Conservation (phyloP, 768 basidiomycete genomes). For the Kwoniella sp. region DNA sequence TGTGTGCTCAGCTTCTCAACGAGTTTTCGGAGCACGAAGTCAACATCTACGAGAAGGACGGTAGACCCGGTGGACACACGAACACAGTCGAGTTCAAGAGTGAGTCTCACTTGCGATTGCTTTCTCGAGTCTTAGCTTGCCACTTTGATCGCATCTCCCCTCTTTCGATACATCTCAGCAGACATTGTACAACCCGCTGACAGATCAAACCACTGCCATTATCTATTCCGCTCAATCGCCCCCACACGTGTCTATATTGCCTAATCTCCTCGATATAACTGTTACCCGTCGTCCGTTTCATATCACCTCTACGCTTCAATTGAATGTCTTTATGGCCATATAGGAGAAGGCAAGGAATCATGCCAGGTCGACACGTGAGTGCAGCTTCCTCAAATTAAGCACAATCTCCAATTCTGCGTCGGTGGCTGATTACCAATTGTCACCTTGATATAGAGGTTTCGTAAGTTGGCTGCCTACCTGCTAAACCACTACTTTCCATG, state of each 20-base stretch:
- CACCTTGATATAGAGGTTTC: constrained; percentile 61
- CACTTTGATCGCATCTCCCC: no score
- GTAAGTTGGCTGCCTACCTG: constrained; percentile 55
- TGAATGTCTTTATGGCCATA: no score
- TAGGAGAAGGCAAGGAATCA: constrained; percentile 48
- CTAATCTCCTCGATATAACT: no score
- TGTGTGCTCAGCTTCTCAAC: constrained; percentile 73
- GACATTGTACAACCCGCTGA: not conserved
- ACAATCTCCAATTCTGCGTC: no score
- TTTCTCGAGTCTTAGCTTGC: not conserved
- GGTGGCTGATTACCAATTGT: not conserved
- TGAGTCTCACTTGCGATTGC: constrained; percentile 27
- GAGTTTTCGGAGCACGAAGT: constrained; percentile 74
- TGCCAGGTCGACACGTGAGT: constrained; percentile 73
- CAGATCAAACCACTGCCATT: no score
- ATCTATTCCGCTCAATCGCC: no score
- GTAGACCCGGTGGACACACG: constrained; percentile 72
- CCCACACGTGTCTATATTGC: no score
- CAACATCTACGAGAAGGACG: constrained; percentile 71
- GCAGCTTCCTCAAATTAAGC: not conserved
- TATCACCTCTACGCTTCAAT: no score
- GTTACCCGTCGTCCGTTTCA: no score
- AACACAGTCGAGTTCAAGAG: constrained; percentile 66
- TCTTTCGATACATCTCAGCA: no score
- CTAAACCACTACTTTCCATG: no score